Conservation (phyloP, 2,329 filamentous ascomycete species). For the Ilyonectria destructans region DNA sequence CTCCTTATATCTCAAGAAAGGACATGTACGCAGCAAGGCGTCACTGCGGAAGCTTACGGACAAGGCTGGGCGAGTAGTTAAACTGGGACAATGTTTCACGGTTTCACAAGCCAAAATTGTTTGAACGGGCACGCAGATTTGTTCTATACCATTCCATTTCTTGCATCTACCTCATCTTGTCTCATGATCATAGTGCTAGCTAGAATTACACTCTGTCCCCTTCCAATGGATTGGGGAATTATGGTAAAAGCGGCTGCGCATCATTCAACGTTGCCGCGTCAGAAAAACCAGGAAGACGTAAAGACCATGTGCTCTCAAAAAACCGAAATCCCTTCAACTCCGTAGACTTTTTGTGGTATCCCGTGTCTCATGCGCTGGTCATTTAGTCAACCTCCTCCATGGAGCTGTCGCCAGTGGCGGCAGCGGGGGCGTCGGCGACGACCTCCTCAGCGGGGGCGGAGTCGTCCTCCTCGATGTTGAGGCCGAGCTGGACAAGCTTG, state of each 20-base stretch:
- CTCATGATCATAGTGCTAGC: slow-evolving; percentile 59
- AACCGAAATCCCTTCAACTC: slow-evolving; percentile 59
- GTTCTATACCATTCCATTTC: slow-evolving; percentile 53
- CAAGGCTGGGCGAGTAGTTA: too few relatives aligned
- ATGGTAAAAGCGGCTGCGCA: slow-evolving; percentile 53
- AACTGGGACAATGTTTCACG: background rate
- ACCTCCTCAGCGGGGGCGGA: slow-evolving; percentile 74
- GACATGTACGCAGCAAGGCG: too few relatives aligned
- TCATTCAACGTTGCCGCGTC: slow-evolving; percentile 45
- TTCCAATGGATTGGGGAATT: slow-evolving; percentile 52
- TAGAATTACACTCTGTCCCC: slow-evolving; percentile 59
- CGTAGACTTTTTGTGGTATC: slow-evolving; percentile 61
- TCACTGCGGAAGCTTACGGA: too few relatives aligned
- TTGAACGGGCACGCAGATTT: background rate
- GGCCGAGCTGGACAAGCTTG: slow-evolving; percentile 97
- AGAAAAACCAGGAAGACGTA: slow-evolving; percentile 54
- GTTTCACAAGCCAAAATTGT: background rate
- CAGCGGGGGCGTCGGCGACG: slow-evolving; percentile 69
- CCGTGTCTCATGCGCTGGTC: slow-evolving; percentile 50
- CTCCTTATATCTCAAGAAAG: too few relatives aligned
- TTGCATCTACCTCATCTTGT: slow-evolving; percentile 58
- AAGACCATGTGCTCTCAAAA: slow-evolving; percentile 54
- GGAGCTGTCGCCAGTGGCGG: slow-evolving; percentile 86
- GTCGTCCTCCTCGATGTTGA: slow-evolving; percentile 97
- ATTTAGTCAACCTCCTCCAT: slow-evolving; percentile 99